These are phyloP conservation scores for Oropetium thomaeum DNA, from an alignment of 176 grass and related monocot species.

Conservation along the genomic window DNA sequence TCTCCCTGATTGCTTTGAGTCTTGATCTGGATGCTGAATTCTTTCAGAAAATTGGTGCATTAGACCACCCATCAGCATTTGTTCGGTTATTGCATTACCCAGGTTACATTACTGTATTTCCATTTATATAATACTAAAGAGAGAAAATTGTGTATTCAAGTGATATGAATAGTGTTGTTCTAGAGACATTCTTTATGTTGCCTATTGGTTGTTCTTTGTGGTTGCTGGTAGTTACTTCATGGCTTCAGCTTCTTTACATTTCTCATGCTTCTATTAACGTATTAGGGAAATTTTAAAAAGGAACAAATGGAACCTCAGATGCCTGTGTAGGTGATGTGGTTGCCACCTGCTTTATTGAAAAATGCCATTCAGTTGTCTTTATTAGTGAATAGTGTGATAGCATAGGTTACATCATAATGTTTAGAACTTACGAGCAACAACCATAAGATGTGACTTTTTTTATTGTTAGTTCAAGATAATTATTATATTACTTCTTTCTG, in stretches of 20 bases:
- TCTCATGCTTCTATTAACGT: not conserved
- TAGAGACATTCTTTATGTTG: not conserved
- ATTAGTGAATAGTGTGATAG: too few relatives aligned
- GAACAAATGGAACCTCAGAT: not conserved
- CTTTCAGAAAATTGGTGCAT: slow-evolving; percentile 45
- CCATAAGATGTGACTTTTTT: not conserved
- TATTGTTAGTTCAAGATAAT: not conserved
- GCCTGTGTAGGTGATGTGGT: not conserved
- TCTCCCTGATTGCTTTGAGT: slow-evolving; percentile 68
- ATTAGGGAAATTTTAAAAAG: not conserved
- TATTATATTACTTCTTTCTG: not conserved
- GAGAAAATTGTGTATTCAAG: not conserved
- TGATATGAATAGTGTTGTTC: not conserved
- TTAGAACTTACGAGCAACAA: not conserved
- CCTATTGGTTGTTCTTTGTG: not conserved
- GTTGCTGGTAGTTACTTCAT: not conserved
- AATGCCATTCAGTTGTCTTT: not conserved
- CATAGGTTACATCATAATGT: not conserved
- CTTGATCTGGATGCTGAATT: slow-evolving; percentile 70
- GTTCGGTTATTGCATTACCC: slow-evolving; percentile 78
- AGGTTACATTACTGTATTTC: slow-evolving; percentile 34
- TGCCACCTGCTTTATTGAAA: not conserved
- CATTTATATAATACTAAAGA: not conserved
- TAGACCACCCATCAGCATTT: slow-evolving; percentile 30
- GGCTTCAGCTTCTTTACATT: not conserved